A percentile compares a stretch with the other conserved stretches of the same genome.
phyloP scores from a whole-genome alignment of 495 filamentous ascomycete genomes.

The Durotheca rogersii region DNA sequence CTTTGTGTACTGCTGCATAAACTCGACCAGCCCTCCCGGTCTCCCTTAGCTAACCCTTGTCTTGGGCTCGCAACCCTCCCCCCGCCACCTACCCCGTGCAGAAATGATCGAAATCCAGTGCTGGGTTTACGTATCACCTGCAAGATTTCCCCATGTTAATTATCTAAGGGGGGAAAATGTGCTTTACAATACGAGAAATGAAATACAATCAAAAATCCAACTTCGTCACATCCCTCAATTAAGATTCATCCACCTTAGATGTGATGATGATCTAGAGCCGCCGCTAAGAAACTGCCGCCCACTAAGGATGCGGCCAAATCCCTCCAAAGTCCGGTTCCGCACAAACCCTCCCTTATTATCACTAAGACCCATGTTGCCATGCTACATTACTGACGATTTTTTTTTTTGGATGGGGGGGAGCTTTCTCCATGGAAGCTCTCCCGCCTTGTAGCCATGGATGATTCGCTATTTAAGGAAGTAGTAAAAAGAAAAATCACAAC shows the following conservation, averaged over 20 bases:
- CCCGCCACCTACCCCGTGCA: conserved; percentile 22
- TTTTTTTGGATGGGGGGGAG: no score
- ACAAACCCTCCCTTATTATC: conserved; percentile 31
- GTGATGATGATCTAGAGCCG: conserved; percentile 31
- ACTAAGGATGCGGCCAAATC: conserved; percentile 29
- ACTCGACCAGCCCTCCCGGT: conserved; percentile 29
- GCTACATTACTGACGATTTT: conserved; percentile 11
- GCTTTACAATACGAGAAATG: conserved; percentile 31
- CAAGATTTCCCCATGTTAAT: conserved; percentile 32
- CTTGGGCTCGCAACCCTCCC: conserved; percentile 13
- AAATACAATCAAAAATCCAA: conserved; percentile 27
- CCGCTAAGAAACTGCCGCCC: conserved; percentile 33
- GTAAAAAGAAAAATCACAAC: conserved; percentile 16
- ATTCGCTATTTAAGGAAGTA: conserved; percentile 36
- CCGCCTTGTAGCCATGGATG: conserved; percentile 26
- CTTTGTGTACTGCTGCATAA: conserved; percentile 24
- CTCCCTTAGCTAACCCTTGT: conserved; percentile 22
- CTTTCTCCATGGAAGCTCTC: conserved; percentile 3
- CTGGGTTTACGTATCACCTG: conserved; percentile 22
- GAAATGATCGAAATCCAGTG: conserved; percentile 31
- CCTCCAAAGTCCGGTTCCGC: conserved; percentile 29
- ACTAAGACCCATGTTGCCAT: conserved; percentile 29
- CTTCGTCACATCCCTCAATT: conserved; percentile 32
- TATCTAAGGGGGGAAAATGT: conserved; percentile 10
- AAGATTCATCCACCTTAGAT: conserved; percentile 29